phyloP scores from a whole-genome alignment of 2,329 filamentous ascomycete genomes.

The Dactylellina leptospora region DNA sequence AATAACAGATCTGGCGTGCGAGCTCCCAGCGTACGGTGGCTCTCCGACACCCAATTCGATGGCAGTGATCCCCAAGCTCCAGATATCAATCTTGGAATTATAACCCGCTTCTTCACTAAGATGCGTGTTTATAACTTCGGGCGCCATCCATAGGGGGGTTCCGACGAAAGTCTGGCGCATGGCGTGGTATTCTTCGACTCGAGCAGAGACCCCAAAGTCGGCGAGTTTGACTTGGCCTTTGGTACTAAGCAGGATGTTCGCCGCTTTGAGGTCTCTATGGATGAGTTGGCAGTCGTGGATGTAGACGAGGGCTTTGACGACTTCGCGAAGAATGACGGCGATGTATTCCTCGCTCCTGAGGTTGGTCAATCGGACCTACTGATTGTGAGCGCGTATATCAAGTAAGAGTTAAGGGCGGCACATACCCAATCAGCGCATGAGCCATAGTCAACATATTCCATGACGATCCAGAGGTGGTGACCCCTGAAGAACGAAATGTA shows the following conservation, averaged over 20 bases:
- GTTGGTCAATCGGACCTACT: too few species aligned
- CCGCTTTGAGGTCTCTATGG: conserved; percentile 96
- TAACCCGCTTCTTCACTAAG: conserved; percentile 66
- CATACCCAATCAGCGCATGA: conserved; percentile 16
- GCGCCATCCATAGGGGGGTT: conserved; percentile 97
- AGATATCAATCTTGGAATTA: conserved; percentile 92
- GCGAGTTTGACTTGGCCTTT: conserved; percentile 98
- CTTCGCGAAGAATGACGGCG: conserved; percentile 22
- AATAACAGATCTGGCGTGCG: conserved; percentile 94
- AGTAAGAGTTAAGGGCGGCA: too few species aligned
- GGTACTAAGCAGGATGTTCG: conserved; percentile 92
- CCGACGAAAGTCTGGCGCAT: conserved; percentile 93
- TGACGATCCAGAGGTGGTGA: conserved; percentile 35
- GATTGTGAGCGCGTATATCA: too few species aligned
- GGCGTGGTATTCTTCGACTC: conserved; percentile 89
- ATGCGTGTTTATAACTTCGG: conserved; percentile 73
- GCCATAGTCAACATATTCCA: conserved; percentile 32
- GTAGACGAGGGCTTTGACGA: conserved; percentile 64
- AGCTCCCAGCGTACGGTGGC: conserved; percentile 83
- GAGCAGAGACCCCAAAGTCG: conserved; percentile 92
- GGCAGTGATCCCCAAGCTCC: conserved; percentile 90
- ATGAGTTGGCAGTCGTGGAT: conserved; percentile 95
- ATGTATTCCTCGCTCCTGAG: neutral
- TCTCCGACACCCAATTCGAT: conserved; percentile 89
- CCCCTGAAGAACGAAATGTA: conserved; percentile 39